A percentile compares a stretch with the other conserved stretches of the same genome.
Evolutionary conservation across 257 asterid species (phyloP).

Genomic region (Eustoma russellianum): DNA sequence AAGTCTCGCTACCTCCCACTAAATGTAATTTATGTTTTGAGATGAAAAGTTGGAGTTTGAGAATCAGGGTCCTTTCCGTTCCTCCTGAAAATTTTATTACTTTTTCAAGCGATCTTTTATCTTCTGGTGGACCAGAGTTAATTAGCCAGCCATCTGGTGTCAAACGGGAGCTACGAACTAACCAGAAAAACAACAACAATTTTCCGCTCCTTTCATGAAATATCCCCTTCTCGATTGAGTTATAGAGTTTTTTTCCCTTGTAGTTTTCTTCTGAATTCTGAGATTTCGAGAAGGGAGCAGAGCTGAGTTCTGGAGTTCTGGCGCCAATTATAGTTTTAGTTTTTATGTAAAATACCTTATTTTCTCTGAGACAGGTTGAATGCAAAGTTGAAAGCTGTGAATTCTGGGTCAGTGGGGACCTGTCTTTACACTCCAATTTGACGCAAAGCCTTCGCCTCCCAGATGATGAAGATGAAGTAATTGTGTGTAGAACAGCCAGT

Average conservation of each 20-base stretch:
- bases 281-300: slow-evolving; percentile 9
- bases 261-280: not conserved
- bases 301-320: slow-evolving; percentile 13
- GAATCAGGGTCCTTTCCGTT: not conserved
- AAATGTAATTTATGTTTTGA: too few relatives aligned
- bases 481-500: slow-evolving; percentile 74
- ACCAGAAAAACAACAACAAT: too few relatives aligned
- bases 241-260: not conserved
- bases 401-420: slow-evolving; percentile 35
- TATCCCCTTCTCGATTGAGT: not conserved
- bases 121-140: too few relatives aligned
- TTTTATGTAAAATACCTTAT: slow-evolving; percentile 60
- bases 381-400: slow-evolving; percentile 78
- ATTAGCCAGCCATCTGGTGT: too few relatives aligned
- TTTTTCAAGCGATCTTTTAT: too few relatives aligned
- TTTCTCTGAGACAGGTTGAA: slow-evolving; percentile 86
- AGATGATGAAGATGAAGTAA: slow-evolving; percentile 16
- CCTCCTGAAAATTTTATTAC: not conserved
- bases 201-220: not conserved
- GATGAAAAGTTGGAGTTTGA: not conserved
- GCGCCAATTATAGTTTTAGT: slow-evolving; percentile 20
- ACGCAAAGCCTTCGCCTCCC: slow-evolving; percentile 47
- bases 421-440: slow-evolving; percentile 66
- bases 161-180: too few relatives aligned
- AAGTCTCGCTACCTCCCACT: too few relatives aligned